A percentile compares a stretch with the other conserved stretches of the same genome.
Conservation (phyloP, 495 filamentous ascomycete genomes). For the Hypoxylon lienhwacheense region DNA sequence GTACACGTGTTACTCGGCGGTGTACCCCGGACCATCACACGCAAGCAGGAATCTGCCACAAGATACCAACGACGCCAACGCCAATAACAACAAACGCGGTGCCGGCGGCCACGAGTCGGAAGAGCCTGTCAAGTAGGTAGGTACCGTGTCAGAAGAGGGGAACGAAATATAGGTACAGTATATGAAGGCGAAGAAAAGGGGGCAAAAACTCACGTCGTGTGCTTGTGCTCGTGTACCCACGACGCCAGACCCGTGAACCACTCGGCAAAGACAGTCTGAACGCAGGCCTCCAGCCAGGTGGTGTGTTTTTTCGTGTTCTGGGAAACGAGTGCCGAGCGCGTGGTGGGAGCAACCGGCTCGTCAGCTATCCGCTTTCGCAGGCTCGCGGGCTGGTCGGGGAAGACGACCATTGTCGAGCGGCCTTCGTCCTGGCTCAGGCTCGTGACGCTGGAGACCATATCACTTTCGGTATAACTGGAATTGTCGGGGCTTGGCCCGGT, state of each 20-base stretch:
- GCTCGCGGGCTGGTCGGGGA: conserved; percentile 5
- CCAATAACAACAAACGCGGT: not conserved
- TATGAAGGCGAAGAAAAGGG: too few species aligned
- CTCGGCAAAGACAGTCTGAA: conserved; percentile 24
- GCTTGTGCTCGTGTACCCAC: conserved; percentile 31
- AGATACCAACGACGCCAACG: not conserved
- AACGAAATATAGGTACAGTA: not conserved
- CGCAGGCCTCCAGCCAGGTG: conserved; percentile 26
- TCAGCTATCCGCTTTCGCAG: conserved; percentile 15
- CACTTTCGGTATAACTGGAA: conserved; percentile 2
- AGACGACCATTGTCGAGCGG: conserved; percentile 4
- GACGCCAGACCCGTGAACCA: conserved; percentile 32
- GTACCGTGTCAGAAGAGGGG: not conserved
- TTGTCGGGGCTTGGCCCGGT: conserved; percentile 2
- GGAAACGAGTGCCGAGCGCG: conserved; percentile 5
- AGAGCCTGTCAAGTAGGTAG: not conserved
- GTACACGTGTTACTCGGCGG: too few species aligned
- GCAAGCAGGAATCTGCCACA: not conserved
- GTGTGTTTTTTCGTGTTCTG: not conserved
- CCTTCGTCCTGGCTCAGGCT: conserved; percentile 3
- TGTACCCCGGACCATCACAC: not conserved
- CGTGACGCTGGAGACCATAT: conserved; percentile 11
- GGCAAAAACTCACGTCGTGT: conserved; percentile 30
- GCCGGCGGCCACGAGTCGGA: conserved; percentile 2
- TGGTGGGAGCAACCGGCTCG: conserved; percentile 6